These are phyloP conservation scores for Forsythia viridissima DNA, from an alignment of 257 asterid species.

Conservation along the genomic window DNA sequence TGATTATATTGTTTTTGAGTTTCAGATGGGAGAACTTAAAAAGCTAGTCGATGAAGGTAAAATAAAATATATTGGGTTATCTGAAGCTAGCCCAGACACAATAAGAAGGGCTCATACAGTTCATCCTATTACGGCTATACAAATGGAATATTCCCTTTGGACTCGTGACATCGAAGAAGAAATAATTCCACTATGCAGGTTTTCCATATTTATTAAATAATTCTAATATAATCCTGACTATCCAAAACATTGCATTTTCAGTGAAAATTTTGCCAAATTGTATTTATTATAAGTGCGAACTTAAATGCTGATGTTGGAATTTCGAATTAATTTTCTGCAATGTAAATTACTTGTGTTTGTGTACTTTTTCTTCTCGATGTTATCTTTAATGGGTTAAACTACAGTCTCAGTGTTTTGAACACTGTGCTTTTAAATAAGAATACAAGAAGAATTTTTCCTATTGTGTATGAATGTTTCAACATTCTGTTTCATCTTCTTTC, in stretches of 20 bases:
- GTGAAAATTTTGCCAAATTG: too few species aligned
- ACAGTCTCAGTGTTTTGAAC: too few species aligned
- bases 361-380: too few species aligned
- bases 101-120: slow-evolving; percentile 64
- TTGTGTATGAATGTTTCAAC: too few species aligned
- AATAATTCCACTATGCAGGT: slow-evolving; percentile 58
- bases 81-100: slow-evolving; percentile 67
- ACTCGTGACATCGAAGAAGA: slow-evolving; percentile 59
- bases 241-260: background rate
- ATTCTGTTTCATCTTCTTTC: too few species aligned
- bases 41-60: slow-evolving; percentile 61
- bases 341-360: too few species aligned
- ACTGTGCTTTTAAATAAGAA: too few species aligned
- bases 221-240: background rate
- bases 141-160: slow-evolving; percentile 69
- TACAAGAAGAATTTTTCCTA: too few species aligned
- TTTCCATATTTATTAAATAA: background rate
- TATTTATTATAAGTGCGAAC: too few species aligned
- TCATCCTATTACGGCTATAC: slow-evolving; percentile 63
- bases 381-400: too few species aligned
- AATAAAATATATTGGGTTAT: slow-evolving; percentile 59
- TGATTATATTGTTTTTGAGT: background rate
- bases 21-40: slow-evolving; percentile 59
- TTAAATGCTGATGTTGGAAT: too few species aligned
- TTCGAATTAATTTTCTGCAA: too few species aligned